Evolutionary conservation across 805 yeast genomes (phyloP), one percentile per base, ranked within the genome.

Genomic region (Saturnispora serradocipensis): DNA sequence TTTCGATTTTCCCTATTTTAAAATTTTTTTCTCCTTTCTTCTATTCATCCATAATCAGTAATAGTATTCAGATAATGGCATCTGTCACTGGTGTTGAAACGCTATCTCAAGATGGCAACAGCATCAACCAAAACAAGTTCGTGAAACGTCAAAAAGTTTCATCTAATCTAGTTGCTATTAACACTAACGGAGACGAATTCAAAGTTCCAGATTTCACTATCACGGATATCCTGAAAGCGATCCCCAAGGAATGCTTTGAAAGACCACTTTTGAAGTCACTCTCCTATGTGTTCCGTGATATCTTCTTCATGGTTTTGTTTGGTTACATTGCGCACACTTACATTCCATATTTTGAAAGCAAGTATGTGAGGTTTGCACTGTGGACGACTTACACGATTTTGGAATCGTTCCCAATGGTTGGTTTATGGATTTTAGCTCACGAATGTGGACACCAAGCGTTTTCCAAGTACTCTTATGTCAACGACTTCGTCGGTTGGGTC

Each of bases 371-470:
- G 60, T 71, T 71, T 53, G 67, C 65, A 1, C 64, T 72, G 7
- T 77, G 58, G 58, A 76, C 78, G 57, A 60, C 50, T 60, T 67
- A 27, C 69, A 73, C 56, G 64, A 74, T 43, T 67, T 64, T 57
- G 53, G 62, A 53, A 66, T 71, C 56, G 77, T 82, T 50, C 67
- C 77, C 53, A 72, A 77, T 56, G 79, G 80, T 77, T 52, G 84
- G 85, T 43, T 63, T 78, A 48, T 80, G 84, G 84, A 76, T 80
- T 55, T 64, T 80, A 62, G 82, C 82, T 45, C 84, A 78, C 62
- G 83, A 78, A 66, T 80, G 84, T 70, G 84, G 84, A 42, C 85
- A 80, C 62, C 76, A 74, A 49, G 84, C 84, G 18, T 80, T 80
- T 61, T 73, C 80, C 38, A 81, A 79, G 58, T 76, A 76, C 59